Percentiles rank a stretch among this genome's conserved stretches.
phyloP scores from a whole-genome alignment of 441 rosid species.

The Gossypium trilobum region DNA sequence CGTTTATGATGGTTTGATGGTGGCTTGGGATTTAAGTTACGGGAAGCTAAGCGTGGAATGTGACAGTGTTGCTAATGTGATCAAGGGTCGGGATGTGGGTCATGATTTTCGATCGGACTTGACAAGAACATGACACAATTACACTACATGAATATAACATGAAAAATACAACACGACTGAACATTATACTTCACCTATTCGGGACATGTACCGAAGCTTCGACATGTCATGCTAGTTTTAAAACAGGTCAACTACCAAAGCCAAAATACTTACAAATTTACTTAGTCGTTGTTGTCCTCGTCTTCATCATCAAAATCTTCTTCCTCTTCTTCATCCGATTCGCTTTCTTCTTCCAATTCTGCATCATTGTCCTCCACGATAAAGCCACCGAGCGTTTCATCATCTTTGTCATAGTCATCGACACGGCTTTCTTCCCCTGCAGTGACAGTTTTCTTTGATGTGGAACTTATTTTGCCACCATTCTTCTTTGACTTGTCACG shows the following conservation, averaged over 20 bases:
- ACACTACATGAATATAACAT: too few relatives aligned
- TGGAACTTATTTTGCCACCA: constrained; percentile 11
- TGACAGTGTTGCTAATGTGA: too few relatives aligned
- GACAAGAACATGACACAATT: too few relatives aligned
- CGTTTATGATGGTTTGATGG: too few relatives aligned
- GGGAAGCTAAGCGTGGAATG: too few relatives aligned
- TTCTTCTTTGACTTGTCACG: constrained; percentile 15
- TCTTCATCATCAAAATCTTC: constrained; percentile 27
- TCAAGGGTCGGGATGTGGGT: too few relatives aligned
- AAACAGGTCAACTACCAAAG: background rate
- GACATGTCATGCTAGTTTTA: background rate
- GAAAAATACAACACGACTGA: too few relatives aligned
- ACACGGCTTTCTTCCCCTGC: constrained; percentile 13
- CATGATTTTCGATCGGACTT: too few relatives aligned
- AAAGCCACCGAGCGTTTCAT: constrained; percentile 64
- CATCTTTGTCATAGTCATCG: constrained; percentile 47
- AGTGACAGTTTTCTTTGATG: constrained; percentile 10
- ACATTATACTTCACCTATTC: background rate
- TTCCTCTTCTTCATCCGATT: constrained; percentile 28
- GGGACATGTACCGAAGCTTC: background rate
- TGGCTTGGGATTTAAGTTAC: too few relatives aligned
- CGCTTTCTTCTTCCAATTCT: constrained; percentile 24
- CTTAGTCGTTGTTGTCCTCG: background rate
- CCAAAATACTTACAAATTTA: constrained; percentile 1
- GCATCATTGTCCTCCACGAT: constrained; percentile 46